Base-by-base conservation (phyloP, 1,284 basidiomycete species). In the Sporisorium sorghi region DNA sequence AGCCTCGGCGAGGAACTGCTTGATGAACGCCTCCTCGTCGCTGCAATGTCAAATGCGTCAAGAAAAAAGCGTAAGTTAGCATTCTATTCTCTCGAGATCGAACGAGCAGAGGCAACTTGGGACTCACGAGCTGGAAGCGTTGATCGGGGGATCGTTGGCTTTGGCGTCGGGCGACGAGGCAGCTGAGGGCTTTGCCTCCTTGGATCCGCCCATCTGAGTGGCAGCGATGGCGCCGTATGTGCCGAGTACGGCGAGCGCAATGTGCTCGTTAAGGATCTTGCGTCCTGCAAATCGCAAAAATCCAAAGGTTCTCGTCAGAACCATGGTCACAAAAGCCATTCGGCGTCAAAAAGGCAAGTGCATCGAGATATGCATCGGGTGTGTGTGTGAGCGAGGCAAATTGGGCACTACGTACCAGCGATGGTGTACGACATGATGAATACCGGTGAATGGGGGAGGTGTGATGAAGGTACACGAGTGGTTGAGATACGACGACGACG, bases 21-120 rank as follows among this genome's bases (percentile, higher is more conserved):
- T 83, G 71, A 83, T 80, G 75, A 83, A 83, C 15, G 80, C 76
- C 69, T 81, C 81, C 65, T 83, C 81, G 49, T 83, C 81, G 21
- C 81, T 83, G 57, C 11, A 26, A 10, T 15, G 2, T 7, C 28
- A 46, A 7, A 46, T 8, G 15, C 30, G 8, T 6, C 30, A 17
- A 17, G n/a, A 32, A 0, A 4, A 28, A n/a, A n/a, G 11, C 30
- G 15, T 26, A 15, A 12, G 19, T 26, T 12, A 26, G 15, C 5
- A 40, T n/a, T n/a, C n/a, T n/a, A n/a, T n/a, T n/a, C n/a, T n/a
- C n/a, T n/a, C n/a, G n/a, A n/a, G n/a, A n/a, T n/a, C n/a, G n/a
- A n/a, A n/a, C n/a, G n/a, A n/a, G n/a, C n/a, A n/a, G 17, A 14
- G 26, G 19, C 6, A 9, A 23, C 37, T 17, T 7, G 32, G 24